phyloP scores from a whole-genome alignment of 164 flowering plant species.

The Cinnamomum micranthum region DNA sequence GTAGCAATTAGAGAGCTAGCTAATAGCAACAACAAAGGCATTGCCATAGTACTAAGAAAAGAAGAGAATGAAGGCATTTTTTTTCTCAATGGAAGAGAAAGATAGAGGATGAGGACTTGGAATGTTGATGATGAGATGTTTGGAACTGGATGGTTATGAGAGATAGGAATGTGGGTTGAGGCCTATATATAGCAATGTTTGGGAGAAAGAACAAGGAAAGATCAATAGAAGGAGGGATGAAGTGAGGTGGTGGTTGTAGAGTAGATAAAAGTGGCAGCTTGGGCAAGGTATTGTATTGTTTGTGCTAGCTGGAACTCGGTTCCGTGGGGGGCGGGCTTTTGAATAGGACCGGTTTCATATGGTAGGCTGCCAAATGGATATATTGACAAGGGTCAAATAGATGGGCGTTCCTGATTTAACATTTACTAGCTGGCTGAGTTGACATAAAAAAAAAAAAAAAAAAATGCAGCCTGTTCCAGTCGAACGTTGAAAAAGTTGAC shows the following conservation, averaged over 20 bases:
- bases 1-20: slow-evolving; percentile 1
- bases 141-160: background rate
- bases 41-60: background rate
- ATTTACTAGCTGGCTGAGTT: background rate
- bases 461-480: too few relatives aligned
- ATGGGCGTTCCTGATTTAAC: background rate
- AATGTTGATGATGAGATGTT: background rate
- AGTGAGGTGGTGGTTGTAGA: background rate
- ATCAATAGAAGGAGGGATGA: background rate
- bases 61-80: background rate
- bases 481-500: too few relatives aligned
- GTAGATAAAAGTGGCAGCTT: background rate
- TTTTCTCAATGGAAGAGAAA: background rate
- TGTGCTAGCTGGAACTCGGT: background rate
- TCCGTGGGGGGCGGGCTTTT: background rate
- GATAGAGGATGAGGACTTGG: background rate
- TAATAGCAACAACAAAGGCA: background rate
- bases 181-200: background rate
- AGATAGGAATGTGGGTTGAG: background rate
- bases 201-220: background rate
- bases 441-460: background rate
- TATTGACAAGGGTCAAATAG: background rate
- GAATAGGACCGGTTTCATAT: background rate
- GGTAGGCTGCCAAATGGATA: background rate
- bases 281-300: background rate